A percentile compares a stretch with the other conserved stretches of the same genome.
These are phyloP conservation scores for Mucor ambiguus DNA, from an alignment of 371 early-diverging fungal species.

Conservation along the genomic window DNA sequence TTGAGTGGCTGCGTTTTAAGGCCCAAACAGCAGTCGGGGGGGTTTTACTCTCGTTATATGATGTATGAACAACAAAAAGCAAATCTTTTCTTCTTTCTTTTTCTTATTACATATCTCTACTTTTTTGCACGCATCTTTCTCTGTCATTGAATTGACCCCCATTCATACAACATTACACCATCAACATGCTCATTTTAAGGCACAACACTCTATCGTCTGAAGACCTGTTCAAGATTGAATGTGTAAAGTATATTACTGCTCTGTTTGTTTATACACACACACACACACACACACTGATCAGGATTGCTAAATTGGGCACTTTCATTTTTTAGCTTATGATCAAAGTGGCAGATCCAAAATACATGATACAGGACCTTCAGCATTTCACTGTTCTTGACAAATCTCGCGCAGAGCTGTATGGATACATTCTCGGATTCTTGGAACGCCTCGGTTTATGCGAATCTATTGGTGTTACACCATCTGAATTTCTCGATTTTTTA, in stretches of 20 bases:
- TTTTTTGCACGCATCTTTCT: neutral
- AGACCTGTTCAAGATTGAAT: conserved; percentile 29
- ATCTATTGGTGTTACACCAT: conserved; percentile 60
- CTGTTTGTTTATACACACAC: conserved; percentile 4
- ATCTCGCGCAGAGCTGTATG: conserved; percentile 70
- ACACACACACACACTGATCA: neutral
- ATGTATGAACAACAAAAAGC: neutral
- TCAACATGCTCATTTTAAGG: conserved; percentile 25
- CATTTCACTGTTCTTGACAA: conserved; percentile 71
- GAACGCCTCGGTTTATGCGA: conserved; percentile 60
- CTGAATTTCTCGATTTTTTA: conserved; percentile 77
- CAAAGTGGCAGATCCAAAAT: conserved; percentile 37
- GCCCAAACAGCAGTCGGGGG: conserved; percentile 5
- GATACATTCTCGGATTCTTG: conserved; percentile 68
- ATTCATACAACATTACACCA: neutral
- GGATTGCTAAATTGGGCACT: neutral
- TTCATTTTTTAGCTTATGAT: conserved; percentile 26
- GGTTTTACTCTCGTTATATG: conserved; percentile 2
- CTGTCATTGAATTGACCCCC: neutral
- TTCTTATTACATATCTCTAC: neutral
- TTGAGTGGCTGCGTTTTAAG: conserved; percentile 7
- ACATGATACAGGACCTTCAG: conserved; percentile 34
- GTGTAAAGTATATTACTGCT: conserved; percentile 20
- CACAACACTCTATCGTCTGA: conserved; percentile 25
- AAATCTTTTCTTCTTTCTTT: neutral